A percentile compares a stretch with the other conserved stretches of the same genome.
Evolutionary conservation across 805 yeast genomes (phyloP).

Genomic region (Candida chauliodis): DNA sequence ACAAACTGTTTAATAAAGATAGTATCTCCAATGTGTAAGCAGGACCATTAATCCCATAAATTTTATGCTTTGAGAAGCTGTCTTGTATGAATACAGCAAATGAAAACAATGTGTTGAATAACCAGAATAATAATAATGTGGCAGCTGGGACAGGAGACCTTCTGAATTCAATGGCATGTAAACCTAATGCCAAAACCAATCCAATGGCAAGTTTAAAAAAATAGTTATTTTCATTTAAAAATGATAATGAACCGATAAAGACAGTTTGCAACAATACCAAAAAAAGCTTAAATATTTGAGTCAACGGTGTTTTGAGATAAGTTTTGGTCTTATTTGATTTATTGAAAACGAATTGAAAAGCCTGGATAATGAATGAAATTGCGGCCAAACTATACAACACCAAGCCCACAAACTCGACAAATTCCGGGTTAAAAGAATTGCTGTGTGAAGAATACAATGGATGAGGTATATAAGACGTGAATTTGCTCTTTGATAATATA

Average conservation of each 20-base stretch:
- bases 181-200: slow-evolving; percentile 30
- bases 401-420: slow-evolving; percentile 16
- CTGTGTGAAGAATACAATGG: slow-evolving; percentile 22
- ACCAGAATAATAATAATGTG: slow-evolving; percentile 41
- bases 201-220: slow-evolving; percentile 9
- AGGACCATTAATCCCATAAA: slow-evolving; percentile 12
- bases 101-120: slow-evolving; percentile 7
- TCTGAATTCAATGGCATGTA: slow-evolving; percentile 43
- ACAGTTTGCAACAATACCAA: slow-evolving; percentile 16
- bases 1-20: slow-evolving; percentile 13
- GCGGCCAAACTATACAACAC: neutral
- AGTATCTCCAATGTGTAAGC: slow-evolving; percentile 14
- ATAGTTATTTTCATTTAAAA: neutral
- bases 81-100: slow-evolving; percentile 19
- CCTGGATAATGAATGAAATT: slow-evolving; percentile 11
- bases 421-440: slow-evolving; percentile 29
- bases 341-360: slow-evolving; percentile 13
- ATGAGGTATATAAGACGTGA: slow-evolving; percentile 5
- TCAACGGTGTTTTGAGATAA: slow-evolving; percentile 7
- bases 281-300: slow-evolving; percentile 15
- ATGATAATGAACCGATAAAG: slow-evolving; percentile 1
- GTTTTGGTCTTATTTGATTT: slow-evolving; percentile 18
- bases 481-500: neutral
- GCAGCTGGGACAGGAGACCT: slow-evolving; percentile 35
- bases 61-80: slow-evolving; percentile 15